Evolutionary conservation across 225 moss, liverwort and hornwort species (phyloP).

Genomic region (Marchantia polymorpha): DNA sequence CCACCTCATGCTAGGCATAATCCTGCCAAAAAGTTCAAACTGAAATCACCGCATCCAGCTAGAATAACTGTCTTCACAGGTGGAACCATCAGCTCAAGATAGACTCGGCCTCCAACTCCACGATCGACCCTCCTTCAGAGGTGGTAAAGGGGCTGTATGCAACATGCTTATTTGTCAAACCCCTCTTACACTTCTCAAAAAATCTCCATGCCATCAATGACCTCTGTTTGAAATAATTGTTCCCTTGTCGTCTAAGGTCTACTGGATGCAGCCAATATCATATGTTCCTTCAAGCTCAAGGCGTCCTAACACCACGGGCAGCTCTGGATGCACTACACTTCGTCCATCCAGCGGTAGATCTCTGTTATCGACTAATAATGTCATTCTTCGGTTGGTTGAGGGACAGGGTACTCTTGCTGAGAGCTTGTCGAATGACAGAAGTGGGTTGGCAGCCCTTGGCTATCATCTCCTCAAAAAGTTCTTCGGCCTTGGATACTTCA

Average conservation of each 20-base stretch:
- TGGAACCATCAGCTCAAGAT: neutral
- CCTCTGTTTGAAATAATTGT: neutral
- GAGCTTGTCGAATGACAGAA: neutral
- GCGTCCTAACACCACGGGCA: neutral
- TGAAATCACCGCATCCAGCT: slow-evolving; percentile 6
- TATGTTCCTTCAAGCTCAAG: neutral
- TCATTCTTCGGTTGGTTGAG: neutral
- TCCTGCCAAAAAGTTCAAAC: neutral
- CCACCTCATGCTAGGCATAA: neutral
- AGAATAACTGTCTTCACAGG: neutral
- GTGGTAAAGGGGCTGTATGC: neutral
- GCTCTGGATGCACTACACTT: neutral
- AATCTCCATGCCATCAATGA: neutral
- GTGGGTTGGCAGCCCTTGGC: slow-evolving; percentile 20
- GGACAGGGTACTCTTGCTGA: neutral
- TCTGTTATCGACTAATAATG: neutral
- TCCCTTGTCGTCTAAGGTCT: neutral
- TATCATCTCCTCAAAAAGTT: slow-evolving; percentile 28
- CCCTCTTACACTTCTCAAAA: neutral
- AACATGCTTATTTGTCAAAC: neutral
- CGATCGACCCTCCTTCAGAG: neutral
- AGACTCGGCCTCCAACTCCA: neutral
- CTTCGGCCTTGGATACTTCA: slow-evolving; percentile 20
- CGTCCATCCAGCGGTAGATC: neutral
- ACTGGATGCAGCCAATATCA: neutral